Base-by-base conservation (phyloP, 352 stramenopile species). In the Phytophthora parvispora region DNA sequence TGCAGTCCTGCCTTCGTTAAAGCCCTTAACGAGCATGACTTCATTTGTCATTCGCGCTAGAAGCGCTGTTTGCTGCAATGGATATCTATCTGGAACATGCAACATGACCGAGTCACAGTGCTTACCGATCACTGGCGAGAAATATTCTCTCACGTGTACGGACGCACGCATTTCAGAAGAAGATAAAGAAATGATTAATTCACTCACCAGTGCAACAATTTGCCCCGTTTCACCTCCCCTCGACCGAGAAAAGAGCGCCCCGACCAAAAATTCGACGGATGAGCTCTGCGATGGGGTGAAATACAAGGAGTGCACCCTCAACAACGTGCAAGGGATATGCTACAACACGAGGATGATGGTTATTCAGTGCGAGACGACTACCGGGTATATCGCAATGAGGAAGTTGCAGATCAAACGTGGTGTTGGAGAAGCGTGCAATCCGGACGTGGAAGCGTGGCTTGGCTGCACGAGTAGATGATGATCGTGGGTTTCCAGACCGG, bases 321-420 rank as follows among this genome's bases (percentile, higher is more conserved):
- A 65, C 27, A 66, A 57, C 12, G 32, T 56, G 1, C 56, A 73
- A 25, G 79, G 77, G 6, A 80, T 87, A 31, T 85, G 77, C 58
- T 82, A 75, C 38, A 87, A 82, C 62, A 72, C 65, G 22, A 75
- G 74, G 27, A 80, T 87, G 77, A 71, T 74, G 63, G 68, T 85
- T 7, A 69, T 85, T 38, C 63, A 70, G 20, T 87, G 78, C 49
- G 62, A 76, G 18, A 72, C 71, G 6, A 32, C 57, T 6, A 22
- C 60, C 8, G 49, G 55, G 1, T 80, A 78, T 34, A 72, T 75
- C 12, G 36, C 25, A 7, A 80, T 78, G 72, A 69, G 75, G 12
- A 54, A 69, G 31, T 50, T 78, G 32, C 59, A 84, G 47, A 84
- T 84, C 49, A 42, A 64, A 32, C 64, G 54, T 8, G 51, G 67